phyloP scores from a whole-genome alignment of 257 asterid species.

The Petunia axillaris region DNA sequence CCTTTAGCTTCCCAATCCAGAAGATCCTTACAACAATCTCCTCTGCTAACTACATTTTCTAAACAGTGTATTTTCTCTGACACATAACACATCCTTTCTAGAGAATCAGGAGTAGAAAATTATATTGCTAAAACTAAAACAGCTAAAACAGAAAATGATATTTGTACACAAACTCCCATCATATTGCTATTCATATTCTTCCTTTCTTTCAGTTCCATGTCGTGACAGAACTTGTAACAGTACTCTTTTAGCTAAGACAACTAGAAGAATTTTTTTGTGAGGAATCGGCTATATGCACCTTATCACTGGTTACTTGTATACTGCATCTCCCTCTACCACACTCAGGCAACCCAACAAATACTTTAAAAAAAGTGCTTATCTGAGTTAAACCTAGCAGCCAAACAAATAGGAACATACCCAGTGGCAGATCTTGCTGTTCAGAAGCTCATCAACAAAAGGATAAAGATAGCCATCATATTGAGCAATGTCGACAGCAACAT shows the following conservation, averaged over 20 bases:
- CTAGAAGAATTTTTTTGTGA: neutral
- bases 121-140: no score
- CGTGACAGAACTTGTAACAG: neutral
- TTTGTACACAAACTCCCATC: conserved; percentile 14
- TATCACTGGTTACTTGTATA: neutral
- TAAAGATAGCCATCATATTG: conserved; percentile 83
- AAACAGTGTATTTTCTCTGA: neutral
- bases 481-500: conserved; percentile 82
- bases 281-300: conserved; percentile 3
- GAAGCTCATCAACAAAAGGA: conserved; percentile 81
- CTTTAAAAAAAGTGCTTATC: conserved; percentile 4
- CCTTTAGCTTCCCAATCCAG: neutral
- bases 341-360: conserved; percentile 14
- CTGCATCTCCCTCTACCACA: neutral
- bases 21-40: neutral
- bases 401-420: conserved; percentile 70
- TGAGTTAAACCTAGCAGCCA: conserved; percentile 27
- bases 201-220: neutral
- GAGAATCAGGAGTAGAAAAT: neutral
- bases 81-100: neutral
- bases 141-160: neutral
- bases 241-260: conserved; percentile 5
- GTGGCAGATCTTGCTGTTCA: conserved; percentile 82
- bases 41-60: neutral
- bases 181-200: neutral